A percentile compares a stretch with the other conserved stretches of the same genome.
phyloP scores from a whole-genome alignment of 768 basidiomycete species.

The Thelephora ganbajun region DNA sequence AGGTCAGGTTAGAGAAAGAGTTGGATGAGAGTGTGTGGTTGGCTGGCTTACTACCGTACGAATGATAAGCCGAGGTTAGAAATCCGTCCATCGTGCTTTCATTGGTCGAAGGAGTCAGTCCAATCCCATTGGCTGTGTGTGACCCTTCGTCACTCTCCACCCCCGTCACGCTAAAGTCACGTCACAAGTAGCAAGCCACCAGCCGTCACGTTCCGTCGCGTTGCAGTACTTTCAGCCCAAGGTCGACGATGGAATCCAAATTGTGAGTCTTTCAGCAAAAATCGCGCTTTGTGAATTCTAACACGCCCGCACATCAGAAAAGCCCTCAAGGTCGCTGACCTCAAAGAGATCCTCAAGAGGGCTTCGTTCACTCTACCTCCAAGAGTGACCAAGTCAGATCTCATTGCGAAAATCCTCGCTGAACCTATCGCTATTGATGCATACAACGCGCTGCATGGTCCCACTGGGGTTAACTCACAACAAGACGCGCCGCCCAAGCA shows the following conservation, averaged over 20 bases:
- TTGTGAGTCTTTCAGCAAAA: constrained; percentile 15
- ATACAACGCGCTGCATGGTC: constrained; percentile 23
- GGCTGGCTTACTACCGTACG: background rate
- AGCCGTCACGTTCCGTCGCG: too few species aligned
- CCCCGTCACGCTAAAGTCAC: background rate
- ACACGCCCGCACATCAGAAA: constrained; percentile 22
- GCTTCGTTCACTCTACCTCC: constrained; percentile 34
- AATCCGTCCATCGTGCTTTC: background rate
- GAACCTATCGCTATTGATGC: constrained; percentile 34
- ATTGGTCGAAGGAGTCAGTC: background rate
- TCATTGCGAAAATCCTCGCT: constrained; percentile 47
- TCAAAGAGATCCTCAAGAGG: constrained; percentile 43
- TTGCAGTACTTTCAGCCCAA: too few species aligned
- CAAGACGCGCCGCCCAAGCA: constrained; percentile 4
- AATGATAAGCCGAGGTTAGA: background rate
- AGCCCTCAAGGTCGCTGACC: constrained; percentile 59
- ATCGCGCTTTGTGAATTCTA: background rate
- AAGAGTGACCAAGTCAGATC: constrained; percentile 53
- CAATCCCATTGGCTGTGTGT: background rate
- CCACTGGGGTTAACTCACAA: constrained; percentile 19
- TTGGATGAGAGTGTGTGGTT: background rate
- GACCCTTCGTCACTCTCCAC: background rate
- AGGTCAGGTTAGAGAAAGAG: constrained; percentile 7
- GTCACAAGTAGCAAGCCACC: background rate
- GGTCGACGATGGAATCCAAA: constrained; percentile 23